Base-by-base conservation (phyloP, 345 rosid species). In the Rhizophora mangle region DNA sequence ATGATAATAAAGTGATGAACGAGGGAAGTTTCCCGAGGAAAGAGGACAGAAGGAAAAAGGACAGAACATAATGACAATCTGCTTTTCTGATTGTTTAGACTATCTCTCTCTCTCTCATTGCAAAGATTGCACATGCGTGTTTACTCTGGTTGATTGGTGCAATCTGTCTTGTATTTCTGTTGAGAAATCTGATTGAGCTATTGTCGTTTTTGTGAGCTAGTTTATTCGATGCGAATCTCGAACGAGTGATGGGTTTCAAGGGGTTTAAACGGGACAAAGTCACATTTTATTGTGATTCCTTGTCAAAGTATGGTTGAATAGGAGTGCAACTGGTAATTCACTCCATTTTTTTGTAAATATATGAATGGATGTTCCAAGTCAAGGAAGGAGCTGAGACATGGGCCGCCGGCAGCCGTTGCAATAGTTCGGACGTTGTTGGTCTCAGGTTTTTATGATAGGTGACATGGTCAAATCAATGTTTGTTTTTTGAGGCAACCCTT, bases 401-500 rank as follows among this genome's bases (percentile, higher is more conserved):
- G 26, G 68, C 30, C 56, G 19, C 66, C 63, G 53, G 39, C 75
- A 67, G 73, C 31, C 55, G 63, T 13, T 63, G 67, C 54, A 62
- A 36, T 58, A 54, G 30, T 34, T 2, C 18, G 13, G 60, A 49
- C 8, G 49, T 24, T 68, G 46, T 78, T 55, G 65, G 31, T 67
- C 34, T 20, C 47, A 64, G 36, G 2, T 26, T 21, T 55, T 9
- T 29, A 1, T 31, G 62, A 58, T 54, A 31, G 31, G 6, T 58
- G 19, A 32, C 8, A 67, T 34, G 29, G 67, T 21, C 8, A 32
- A 52, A 18, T 52, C 56, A 16, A 26, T 16, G 20, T 53, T 60
- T 69, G 46, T 70, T 66, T 53, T 64, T 64, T 30, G 71, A 24
- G 78, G 73, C 49, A 64, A 66, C 63, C 76, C 70, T 68, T 81